phyloP scores from a whole-genome alignment of 495 filamentous ascomycete genomes.

The Penicillium atrosanguineum region DNA sequence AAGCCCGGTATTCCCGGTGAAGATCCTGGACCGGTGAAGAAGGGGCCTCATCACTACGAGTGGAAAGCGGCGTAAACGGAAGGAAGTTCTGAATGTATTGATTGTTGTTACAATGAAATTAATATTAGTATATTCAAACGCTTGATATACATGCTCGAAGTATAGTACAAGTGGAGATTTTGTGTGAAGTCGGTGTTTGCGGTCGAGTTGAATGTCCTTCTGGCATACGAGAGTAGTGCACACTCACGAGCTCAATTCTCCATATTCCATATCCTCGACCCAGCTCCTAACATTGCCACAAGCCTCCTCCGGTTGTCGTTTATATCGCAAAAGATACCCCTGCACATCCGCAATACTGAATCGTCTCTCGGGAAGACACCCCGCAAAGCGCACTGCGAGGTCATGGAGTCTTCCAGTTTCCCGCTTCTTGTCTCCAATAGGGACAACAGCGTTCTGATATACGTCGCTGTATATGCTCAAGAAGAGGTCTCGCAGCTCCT shows the following conservation, averaged over 20 bases:
- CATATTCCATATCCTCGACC: background rate
- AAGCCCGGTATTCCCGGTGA: conserved; percentile 40
- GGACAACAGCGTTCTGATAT: background rate
- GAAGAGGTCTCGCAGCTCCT: conserved; percentile 62
- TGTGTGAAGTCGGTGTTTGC: too few relatives aligned
- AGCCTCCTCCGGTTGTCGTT: conserved; percentile 50
- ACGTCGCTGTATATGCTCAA: conserved; percentile 55
- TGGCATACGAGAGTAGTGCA: too few relatives aligned
- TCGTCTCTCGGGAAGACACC: conserved; percentile 51
- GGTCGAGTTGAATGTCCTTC: too few relatives aligned
- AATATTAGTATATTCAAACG: too few relatives aligned
- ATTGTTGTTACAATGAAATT: background rate
- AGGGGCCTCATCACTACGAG: conserved; percentile 44
- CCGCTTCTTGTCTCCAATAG: background rate
- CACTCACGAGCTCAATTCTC: background rate
- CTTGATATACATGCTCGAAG: too few relatives aligned
- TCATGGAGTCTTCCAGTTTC: background rate
- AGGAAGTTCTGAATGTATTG: background rate
- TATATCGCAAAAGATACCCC: conserved; percentile 51
- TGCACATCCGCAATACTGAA: conserved; percentile 70
- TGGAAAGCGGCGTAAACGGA: conserved; percentile 32
- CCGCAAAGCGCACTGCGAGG: conserved; percentile 43
- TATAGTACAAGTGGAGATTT: too few relatives aligned
- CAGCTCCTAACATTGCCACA: conserved; percentile 52
- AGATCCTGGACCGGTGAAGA: conserved; percentile 39